Evolutionary conservation across 495 filamentous ascomycete species (phyloP), one percentile per base, ranked within the genome.

Genomic region (Neurospora sp.): DNA sequence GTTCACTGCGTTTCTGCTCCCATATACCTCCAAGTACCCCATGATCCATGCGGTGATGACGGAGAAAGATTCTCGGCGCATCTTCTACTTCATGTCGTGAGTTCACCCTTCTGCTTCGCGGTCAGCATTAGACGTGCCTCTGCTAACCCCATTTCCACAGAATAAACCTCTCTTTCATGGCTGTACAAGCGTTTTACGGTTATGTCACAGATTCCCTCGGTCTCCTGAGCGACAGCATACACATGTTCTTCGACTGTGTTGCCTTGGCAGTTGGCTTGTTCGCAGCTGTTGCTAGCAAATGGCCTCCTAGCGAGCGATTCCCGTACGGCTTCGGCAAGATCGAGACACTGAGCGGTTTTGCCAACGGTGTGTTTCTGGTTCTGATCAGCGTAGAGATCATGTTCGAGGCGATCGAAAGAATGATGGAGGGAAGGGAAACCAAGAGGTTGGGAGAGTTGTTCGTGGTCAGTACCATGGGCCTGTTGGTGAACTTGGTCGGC

Each of bases 181-280:
- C 93, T 16, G 89, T 98, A 3, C 96, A 99, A 78, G 91, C 95
- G 23, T 92, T 93, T 40, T 99, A 99, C 78, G 96, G 96, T 40
- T 94, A 96, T 76, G 79, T 93, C 14, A 97, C 94, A 7, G 94
- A 96, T 72, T 98, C 96, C 1, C 86, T 99, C 8, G 96, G 96
- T 1, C 86, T 99, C 4, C 89, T 99, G 5, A 97, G 93, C 76
- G 96, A 99, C 81, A 97, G 93, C 78, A 96, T 99, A 74, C 96
- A 99, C 82, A 99, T 99, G 96, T 96, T 99, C 79, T 99, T 99
- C 75, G 96, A 99, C 81, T 99, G 96, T 76, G 87, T 97, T 16
- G 96, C 96, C 23, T 87, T 99, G 27, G 90, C 92, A 1, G 93
- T 98, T 18, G 96, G 96, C 16, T 87, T 99, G 10, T 93, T 93